Base-by-base conservation (phyloP, 2,329 filamentous ascomycete species). In the Hypoxylon sp. region DNA sequence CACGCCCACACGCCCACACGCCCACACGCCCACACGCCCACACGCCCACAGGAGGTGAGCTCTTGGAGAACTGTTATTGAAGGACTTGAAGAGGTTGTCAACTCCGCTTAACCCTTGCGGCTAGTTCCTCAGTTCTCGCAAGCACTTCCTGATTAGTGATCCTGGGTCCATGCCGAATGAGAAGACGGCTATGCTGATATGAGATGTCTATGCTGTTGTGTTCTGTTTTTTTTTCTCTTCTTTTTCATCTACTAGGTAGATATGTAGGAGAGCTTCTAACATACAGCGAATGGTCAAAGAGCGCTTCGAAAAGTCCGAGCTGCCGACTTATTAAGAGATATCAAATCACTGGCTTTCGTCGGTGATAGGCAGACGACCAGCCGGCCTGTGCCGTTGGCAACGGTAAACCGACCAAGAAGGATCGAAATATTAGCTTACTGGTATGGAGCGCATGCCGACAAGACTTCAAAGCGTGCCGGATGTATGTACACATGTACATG, bases 71-170 rank as follows among this genome's bases (percentile, higher is more conserved):
- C n/a, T n/a, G 37, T n/a, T 49, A 43, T 37, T 23, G 35, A 15
- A 29, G 47, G 29, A 48, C 29, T 48, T 42, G 48, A 58, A 62
- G 58, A 15, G 50, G 56, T 53, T 58, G 41, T 46, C 10, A 48
- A 37, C 41, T 49, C 55, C 58, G 50, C 17, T 35, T 20, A 24
- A 59, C 46, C 54, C 59, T 65, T 63, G 49, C 49, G 38, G 43
- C 23, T 23, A 50, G 42, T 42, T 27, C 49, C 33, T 56, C 20
- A 24, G 15, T 23, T 24, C 26, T 63, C 62, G 62, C 62, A 67
- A 65, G 57, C 24, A 60, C 58, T 58, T 49, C 64, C 64, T 7
- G 50, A 67, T 57, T 38, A 23, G 55, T 63, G 31, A 53, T 53
- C 21, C 17, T 41, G 13, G 18, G 33, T 10, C 29, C 11, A n/a